Base-by-base conservation (phyloP, 2,329 filamentous ascomycete genomes). In the Nannizziopsis barbatae region DNA sequence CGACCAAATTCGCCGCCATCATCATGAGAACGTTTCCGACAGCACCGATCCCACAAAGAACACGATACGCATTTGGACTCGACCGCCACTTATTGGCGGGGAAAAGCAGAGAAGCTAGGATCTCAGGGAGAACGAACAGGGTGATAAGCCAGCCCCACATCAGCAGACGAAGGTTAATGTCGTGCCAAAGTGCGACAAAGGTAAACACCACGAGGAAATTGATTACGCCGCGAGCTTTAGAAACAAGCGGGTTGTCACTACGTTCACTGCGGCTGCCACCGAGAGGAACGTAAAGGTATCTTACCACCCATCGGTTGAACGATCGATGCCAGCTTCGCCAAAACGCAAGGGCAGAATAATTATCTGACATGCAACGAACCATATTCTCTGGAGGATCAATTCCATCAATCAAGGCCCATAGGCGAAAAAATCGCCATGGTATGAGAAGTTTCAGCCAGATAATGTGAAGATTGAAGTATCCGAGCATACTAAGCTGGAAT, bases 121-220 rank as follows among this genome's bases (percentile, higher is more conserved):
- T 78, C 70, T 98, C 92, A 0, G 92, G 92, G 5, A 95, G 64
- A 65, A 98, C 86, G 67, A 98, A 98, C 18, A 96, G 70, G 0
- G 93, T 89, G 54, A 98, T 80, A 35, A 98, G 75, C 92, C 92
- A 98, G 22, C 92, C 90, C 92, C 92, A 98, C 65, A 94, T 83
- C 30, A 98, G 75, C 35, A 98, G 73, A 8, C 84, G 79, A 27
- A 96, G 76, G 67, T 94, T 83, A 60, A 98, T 94, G 59, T 98
- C 92, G 67, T 98, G 92, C 92, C 92, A 98, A 22, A 98, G 73
- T 0, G 92, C 93, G 18, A 98, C 92, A 60, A 98, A 98, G 0
- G 88, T 95, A 63, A 98, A 98, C 30, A 95, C 86, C 3, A 83
- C 69, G 1, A 93, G 71, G 63, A 87, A 92, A 49, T 90, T 95